These are phyloP conservation scores for Cordyceps cateniannulata DNA, from an alignment of 2,329 filamentous ascomycete genomes.

Conservation along the genomic window DNA sequence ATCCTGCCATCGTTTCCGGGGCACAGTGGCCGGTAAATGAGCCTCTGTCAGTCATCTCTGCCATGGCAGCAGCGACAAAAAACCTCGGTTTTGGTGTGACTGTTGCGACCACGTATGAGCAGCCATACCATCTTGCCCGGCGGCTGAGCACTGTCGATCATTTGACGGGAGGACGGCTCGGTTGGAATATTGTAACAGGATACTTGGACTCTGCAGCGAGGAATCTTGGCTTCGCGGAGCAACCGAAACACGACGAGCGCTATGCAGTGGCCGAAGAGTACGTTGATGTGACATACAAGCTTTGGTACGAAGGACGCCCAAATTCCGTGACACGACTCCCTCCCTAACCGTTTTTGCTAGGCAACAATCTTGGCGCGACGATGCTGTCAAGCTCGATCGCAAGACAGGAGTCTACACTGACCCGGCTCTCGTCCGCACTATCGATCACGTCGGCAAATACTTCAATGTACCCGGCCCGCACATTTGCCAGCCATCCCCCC, in stretches of 20 bases:
- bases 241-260: slow-evolving; percentile 42
- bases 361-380: slow-evolving; percentile 50
- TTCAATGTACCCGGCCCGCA: slow-evolving; percentile 54
- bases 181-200: slow-evolving; percentile 54
- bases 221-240: slow-evolving; percentile 52
- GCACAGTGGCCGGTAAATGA: slow-evolving; percentile 70
- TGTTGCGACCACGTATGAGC: slow-evolving; percentile 61
- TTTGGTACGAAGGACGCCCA: slow-evolving; percentile 39
- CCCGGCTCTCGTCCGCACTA: slow-evolving; percentile 46
- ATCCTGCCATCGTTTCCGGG: slow-evolving; percentile 53
- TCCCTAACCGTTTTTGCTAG: slow-evolving; percentile 14
- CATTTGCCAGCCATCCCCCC: slow-evolving; percentile 54
- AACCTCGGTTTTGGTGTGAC: slow-evolving; percentile 65
- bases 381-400: slow-evolving; percentile 51
- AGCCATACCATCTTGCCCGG: slow-evolving; percentile 60
- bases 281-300: slow-evolving; percentile 51
- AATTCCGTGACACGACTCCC: no score
- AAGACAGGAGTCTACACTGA: slow-evolving; percentile 42
- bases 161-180: slow-evolving; percentile 52
- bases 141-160: slow-evolving; percentile 63
- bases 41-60: slow-evolving; percentile 52
- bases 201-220: slow-evolving; percentile 61
- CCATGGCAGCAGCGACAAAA: slow-evolving; percentile 62
- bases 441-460: slow-evolving; percentile 56
- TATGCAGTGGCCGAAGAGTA: slow-evolving; percentile 57